Base-by-base conservation (phyloP, 495 filamentous ascomycete genomes). In the Clavariopsis aquatica region DNA sequence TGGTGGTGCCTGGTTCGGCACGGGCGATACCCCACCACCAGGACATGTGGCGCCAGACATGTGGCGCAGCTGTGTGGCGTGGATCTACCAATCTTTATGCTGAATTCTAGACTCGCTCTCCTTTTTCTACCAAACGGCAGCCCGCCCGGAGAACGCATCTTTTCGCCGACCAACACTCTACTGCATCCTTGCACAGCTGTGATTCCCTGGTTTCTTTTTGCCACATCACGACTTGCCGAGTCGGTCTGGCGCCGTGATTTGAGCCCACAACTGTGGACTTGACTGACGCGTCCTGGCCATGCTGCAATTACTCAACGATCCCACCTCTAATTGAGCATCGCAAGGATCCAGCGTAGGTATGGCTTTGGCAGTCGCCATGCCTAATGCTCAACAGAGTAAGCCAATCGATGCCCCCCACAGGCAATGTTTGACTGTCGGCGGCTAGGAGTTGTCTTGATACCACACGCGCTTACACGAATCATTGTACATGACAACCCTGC, bases 1-100 rank as follows among this genome's bases (percentile, higher is more conserved):
- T 56, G 31, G 53, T 51, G 47, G 47, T 51, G 47, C 47, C 47
- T 51, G 19, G 47, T 10, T 43, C 38, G 38, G 38, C 13, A 17
- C 3, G 38, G 15, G 38, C 38, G 38, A 43, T 43, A 43, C 38
- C 38, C 38, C 38, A 43, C 31, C 45, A 49, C 45, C 6, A 7
- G 17, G 22, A 49, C 17, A n/a, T 49, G 45, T 49, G 45, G 45
- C 45, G 45, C 13, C 13, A 13, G 31, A 6, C 38, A 43, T 43
- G 38, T 43, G 31, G 31, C 31, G 31, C 31, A 34, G 31, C n/a
- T n/a, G 31, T 34, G 31, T 34, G 31, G 31, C 31, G 31, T 34
- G 5, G 31, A 34, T 34, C 12, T 12, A 12, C 31, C 38, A 17
- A 43, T 43, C 38, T 9, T 17, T 34, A 34, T n/a, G 9, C n/a